Percentiles rank a stretch among this genome's conserved stretches.
Evolutionary conservation across 805 yeast species (phyloP).

Genomic region (Isabelozyma pseudorhagii): DNA sequence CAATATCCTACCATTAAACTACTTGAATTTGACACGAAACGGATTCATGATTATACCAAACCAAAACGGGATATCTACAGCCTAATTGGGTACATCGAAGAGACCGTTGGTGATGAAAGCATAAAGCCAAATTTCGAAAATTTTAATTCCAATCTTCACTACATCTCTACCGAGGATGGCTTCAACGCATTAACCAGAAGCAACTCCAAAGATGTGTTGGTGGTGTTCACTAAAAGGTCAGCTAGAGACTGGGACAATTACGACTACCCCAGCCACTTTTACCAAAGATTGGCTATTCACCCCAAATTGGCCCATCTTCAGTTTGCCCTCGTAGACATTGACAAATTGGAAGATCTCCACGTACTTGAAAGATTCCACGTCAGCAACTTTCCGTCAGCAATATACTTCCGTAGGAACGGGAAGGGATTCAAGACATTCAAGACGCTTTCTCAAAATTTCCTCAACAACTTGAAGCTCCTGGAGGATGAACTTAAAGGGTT

Average conservation of each 20-base stretch:
- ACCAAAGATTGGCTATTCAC: conserved; percentile 21
- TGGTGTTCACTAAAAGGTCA: conserved; percentile 22
- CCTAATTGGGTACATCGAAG: conserved; percentile 19
- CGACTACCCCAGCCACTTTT: conserved; percentile 31
- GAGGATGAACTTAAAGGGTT: conserved; percentile 10
- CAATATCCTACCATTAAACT: conserved; percentile 51
- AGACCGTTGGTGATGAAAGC: conserved; percentile 4
- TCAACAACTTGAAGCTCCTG: conserved; percentile 12
- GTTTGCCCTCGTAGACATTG: conserved; percentile 25
- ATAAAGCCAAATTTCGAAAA: conserved; percentile 18
- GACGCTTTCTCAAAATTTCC: conserved; percentile 18
- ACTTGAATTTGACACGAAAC: conserved; percentile 39
- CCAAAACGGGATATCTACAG: conserved; percentile 13
- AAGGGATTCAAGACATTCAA: conserved; percentile 17
- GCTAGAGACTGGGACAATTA: conserved; percentile 29
- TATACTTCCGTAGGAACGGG: conserved; percentile 22
- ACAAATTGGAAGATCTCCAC: conserved; percentile 12
- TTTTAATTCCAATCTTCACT: conserved; percentile 13
- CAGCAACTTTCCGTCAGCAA: conserved; percentile 30
- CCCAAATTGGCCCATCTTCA: conserved; percentile 5
- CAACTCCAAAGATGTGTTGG: conserved; percentile 10
- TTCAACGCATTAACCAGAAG: conserved; percentile 1
- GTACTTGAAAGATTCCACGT: conserved; percentile 22
- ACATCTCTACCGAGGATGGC: conserved; percentile 5
- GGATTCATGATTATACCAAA: conserved; percentile 34